Evolutionary conservation across 257 asterid species (phyloP).

Genomic region (Petunia secreta): DNA sequence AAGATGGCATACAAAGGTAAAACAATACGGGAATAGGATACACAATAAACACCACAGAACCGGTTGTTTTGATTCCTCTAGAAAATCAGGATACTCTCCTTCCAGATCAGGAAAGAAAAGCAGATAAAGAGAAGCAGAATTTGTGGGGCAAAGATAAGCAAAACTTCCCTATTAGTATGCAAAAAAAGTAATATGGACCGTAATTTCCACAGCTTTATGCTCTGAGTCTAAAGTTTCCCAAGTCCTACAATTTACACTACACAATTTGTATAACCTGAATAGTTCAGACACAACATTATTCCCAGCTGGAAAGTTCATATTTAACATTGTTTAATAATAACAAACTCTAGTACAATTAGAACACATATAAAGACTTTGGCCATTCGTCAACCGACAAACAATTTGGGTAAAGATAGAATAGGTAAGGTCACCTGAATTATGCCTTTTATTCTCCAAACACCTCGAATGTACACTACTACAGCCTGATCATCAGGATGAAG

Average conservation of each 20-base stretch:
- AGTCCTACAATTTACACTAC: neutral
- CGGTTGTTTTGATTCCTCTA: neutral
- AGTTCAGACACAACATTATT: neutral
- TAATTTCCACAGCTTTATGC: neutral
- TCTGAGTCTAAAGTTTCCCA: slow-evolving; percentile 15
- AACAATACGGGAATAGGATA: neutral
- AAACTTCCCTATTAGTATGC: neutral
- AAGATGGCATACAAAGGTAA: slow-evolving; percentile 11
- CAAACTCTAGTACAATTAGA: slow-evolving; percentile 12
- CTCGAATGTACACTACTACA: slow-evolving; percentile 74
- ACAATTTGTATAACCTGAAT: slow-evolving; percentile 1
- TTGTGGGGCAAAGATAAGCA: neutral
- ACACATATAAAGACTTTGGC: neutral
- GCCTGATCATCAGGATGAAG: slow-evolving; percentile 82
- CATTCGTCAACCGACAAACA: neutral
- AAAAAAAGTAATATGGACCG: neutral
- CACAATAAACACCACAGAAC: neutral
- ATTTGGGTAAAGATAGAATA: neutral
- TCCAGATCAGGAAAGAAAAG: neutral
- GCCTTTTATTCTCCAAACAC: slow-evolving; percentile 99
- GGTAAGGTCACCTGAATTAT: slow-evolving; percentile 77
- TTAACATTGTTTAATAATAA: neutral
- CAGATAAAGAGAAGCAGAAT: too few species aligned
- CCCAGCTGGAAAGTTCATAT: slow-evolving; percentile 23
- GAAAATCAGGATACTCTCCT: neutral